These are phyloP conservation scores for Graphilbum fragrans DNA, from an alignment of 2,329 filamentous ascomycete genomes.

Conservation along the genomic window DNA sequence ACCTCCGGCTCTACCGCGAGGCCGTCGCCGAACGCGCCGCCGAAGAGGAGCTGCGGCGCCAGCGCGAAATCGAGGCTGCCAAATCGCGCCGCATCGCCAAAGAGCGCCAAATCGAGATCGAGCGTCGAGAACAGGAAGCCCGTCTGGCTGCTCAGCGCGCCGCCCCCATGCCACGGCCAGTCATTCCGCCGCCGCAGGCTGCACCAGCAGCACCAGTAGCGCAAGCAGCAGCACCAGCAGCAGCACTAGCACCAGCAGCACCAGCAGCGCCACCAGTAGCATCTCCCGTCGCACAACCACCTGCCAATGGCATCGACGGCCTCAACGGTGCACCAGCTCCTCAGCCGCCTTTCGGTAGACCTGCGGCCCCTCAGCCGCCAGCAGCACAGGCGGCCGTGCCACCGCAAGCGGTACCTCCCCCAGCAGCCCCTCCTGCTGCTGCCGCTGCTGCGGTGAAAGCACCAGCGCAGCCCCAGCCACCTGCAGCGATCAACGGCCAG, in stretches of 20 bases:
- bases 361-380: neutral
- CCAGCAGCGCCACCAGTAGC: too few relatives aligned
- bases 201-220: conserved; percentile 11
- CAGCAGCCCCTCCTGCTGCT: neutral
- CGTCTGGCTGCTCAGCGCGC: conserved; percentile 20
- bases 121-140: conserved; percentile 17
- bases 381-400: neutral
- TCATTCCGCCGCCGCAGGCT: conserved; percentile 3
- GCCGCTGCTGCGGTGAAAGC: neutral
- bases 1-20: conserved; percentile 11
- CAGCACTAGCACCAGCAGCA: neutral
- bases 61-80: conserved; percentile 13
- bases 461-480: neutral
- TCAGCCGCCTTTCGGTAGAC: neutral
- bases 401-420: neutral
- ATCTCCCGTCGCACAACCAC: too few relatives aligned
- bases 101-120: conserved; percentile 11
- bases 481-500: neutral
- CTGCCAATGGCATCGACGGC: too few relatives aligned
- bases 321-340: too few relatives aligned
- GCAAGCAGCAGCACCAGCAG: neutral
- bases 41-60: conserved; percentile 13
- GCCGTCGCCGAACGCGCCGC: conserved; percentile 14
- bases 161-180: conserved; percentile 15
- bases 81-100: conserved; percentile 14